A percentile compares a stretch with the other conserved stretches of the same genome.
Evolutionary conservation across 768 basidiomycete genomes (phyloP).

Genomic region (Mycena polygramma): DNA sequence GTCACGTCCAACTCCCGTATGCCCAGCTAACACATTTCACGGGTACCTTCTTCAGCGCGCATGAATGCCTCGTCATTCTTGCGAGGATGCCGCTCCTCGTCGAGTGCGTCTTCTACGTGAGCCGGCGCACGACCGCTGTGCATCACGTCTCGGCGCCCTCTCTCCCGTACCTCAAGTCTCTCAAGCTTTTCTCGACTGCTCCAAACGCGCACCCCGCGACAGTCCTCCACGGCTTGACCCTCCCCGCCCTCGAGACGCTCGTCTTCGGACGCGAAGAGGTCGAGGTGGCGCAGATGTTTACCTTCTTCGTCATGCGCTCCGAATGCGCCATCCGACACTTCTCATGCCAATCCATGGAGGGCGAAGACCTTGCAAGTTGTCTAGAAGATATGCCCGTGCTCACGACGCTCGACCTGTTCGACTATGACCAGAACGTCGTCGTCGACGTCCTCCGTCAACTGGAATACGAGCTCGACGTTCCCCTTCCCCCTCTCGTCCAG

Average conservation of each 20-base stretch:
- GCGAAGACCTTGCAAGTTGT: neutral
- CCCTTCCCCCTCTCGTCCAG: neutral
- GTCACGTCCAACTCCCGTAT: constrained; percentile 13
- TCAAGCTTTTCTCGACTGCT: constrained; percentile 11
- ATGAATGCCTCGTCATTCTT: constrained; percentile 14
- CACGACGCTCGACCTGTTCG: constrained; percentile 16
- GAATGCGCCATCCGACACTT: neutral
- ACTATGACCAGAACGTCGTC: constrained; percentile 15
- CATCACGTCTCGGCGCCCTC: neutral
- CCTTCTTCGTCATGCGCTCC: neutral
- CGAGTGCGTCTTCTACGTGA: constrained; percentile 21
- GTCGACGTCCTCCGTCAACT: constrained; percentile 11
- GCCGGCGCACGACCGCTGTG: neutral
- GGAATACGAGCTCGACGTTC: neutral
- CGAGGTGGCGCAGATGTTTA: neutral
- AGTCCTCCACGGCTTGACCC: neutral
- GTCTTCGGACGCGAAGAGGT: neutral
- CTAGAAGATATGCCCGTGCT: neutral
- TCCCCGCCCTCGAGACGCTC: constrained; percentile 15
- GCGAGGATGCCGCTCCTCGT: constrained; percentile 10
- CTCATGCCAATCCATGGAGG: neutral
- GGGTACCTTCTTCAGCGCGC: constrained; percentile 9
- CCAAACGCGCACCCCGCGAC: neutral
- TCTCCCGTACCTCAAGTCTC: constrained; percentile 4
- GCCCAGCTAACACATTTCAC: constrained; percentile 23